Base-by-base conservation (phyloP, 108 stramenopile species). In the Halocafeteria seosinensis region DNA sequence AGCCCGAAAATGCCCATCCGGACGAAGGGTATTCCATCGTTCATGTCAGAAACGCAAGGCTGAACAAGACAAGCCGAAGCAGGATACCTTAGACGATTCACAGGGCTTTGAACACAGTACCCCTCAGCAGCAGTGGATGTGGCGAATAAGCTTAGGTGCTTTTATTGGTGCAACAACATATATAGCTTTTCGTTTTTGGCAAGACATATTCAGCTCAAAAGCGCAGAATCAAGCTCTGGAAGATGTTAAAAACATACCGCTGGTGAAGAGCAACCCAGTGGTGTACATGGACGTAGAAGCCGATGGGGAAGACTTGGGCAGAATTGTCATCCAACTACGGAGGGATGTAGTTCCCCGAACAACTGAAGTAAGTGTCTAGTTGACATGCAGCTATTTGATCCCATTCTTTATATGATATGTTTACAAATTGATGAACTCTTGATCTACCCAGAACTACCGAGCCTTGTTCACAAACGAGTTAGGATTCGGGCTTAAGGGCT, bases 401-500 rank as follows among this genome's bases (percentile, higher is more conserved):
- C n/a, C n/a, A n/a, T n/a, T n/a, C n/a, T n/a, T n/a, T n/a, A n/a
- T n/a, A n/a, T n/a, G n/a, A n/a, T n/a, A n/a, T n/a, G n/a, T n/a
- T n/a, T n/a, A n/a, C n/a, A n/a, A n/a, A n/a, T n/a, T n/a, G n/a
- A n/a, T n/a, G n/a, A n/a, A n/a, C n/a, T n/a, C n/a, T n/a, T n/a
- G n/a, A n/a, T n/a, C n/a, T n/a, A n/a, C n/a, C n/a, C 89, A 94
- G 62, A 90, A 71, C 72, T 73, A 73, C 50, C 64, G 73, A 12
- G 29, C 34, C 0, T 30, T 79, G 21, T 79, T 88, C 68, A 88
- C 85, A 23, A 88, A 88, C 23, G 81, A 86, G 38, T 68, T 62
- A 50, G 90, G 90, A 55, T 85, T 86, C 73, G 89, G 89, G 28
- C 89, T 86, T 78, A 78, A 85, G 71, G 66, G 70, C 23, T 85